Percentiles rank a stretch among this genome's conserved stretches.
Conservation (phyloP, 148 eudicot species). For the Persicaria tinctoria region DNA sequence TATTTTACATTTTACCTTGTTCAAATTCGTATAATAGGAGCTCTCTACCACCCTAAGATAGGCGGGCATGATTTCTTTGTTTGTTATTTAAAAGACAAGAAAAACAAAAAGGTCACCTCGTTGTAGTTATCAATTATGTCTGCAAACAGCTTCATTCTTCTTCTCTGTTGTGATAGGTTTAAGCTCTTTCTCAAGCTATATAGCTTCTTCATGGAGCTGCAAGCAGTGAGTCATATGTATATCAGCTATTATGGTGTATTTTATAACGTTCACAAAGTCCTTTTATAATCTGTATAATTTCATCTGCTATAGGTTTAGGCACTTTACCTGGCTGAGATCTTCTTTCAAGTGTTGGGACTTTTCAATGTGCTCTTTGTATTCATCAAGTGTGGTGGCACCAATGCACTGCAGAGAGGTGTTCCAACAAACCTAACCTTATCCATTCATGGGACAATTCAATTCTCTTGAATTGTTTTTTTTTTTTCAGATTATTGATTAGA, state of each 20-base stretch:
- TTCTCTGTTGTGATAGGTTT: constrained; percentile 44
- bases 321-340: not conserved
- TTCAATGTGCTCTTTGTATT: constrained; percentile 86
- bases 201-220: constrained; percentile 65
- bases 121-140: constrained; percentile 16
- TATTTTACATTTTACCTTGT: too few species aligned
- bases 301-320: constrained; percentile 87
- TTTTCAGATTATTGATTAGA: too few species aligned
- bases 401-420: constrained; percentile 25
- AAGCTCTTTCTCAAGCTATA: constrained; percentile 8
- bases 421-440: not conserved
- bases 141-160: constrained; percentile 54
- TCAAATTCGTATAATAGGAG: too few species aligned
- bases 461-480: too few species aligned
- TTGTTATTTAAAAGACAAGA: too few species aligned
- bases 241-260: constrained; percentile 18
- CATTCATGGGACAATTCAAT: too few species aligned
- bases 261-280: constrained; percentile 88
- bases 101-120: too few species aligned
- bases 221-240: too few species aligned
- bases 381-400: constrained; percentile 89
- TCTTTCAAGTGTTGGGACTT: constrained; percentile 83
- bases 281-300: constrained; percentile 70
- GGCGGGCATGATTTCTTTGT: too few species aligned
- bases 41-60: too few species aligned